Evolutionary conservation across 2,329 filamentous ascomycete species (phyloP).

Genomic region (Fonsecaea monophora): DNA sequence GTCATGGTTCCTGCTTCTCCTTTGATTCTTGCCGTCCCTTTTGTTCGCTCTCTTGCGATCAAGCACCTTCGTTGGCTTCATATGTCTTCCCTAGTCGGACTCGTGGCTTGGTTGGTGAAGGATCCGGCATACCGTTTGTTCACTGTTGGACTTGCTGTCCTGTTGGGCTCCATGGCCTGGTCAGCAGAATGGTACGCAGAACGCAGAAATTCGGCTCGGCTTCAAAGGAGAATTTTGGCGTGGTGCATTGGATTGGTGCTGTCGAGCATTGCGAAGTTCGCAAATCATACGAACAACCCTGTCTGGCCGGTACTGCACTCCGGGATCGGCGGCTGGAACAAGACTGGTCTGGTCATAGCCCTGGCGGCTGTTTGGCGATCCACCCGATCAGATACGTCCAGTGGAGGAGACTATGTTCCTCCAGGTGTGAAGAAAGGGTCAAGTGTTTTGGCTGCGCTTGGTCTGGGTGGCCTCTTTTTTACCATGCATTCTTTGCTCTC

Average conservation of each 20-base stretch:
- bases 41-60: slow-evolving; percentile 71
- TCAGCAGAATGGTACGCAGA: slow-evolving; percentile 80
- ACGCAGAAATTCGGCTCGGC: slow-evolving; percentile 71
- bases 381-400: slow-evolving; percentile 68
- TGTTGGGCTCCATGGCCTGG: slow-evolving; percentile 83
- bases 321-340: slow-evolving; percentile 91
- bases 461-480: slow-evolving; percentile 85
- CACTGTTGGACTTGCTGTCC: slow-evolving; percentile 79
- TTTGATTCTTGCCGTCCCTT: slow-evolving; percentile 73
- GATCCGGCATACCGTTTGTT: slow-evolving; percentile 79
- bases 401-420: slow-evolving; percentile 58
- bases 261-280: slow-evolving; percentile 89
- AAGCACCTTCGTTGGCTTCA: slow-evolving; percentile 75
- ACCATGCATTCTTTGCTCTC: slow-evolving; percentile 90
- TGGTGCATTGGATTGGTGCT: slow-evolving; percentile 82
- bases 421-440: slow-evolving; percentile 68
- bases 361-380: slow-evolving; percentile 77
- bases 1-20: slow-evolving; percentile 86
- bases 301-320: slow-evolving; percentile 95
- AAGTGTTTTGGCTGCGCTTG: slow-evolving; percentile 73
- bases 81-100: slow-evolving; percentile 76
- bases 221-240: slow-evolving; percentile 82
- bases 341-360: slow-evolving; percentile 76
- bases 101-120: slow-evolving; percentile 78
- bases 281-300: slow-evolving; percentile 92